phyloP scores from a whole-genome alignment of 192 early-diverging fungal genomes.

The Glomus cerebriforme region DNA sequence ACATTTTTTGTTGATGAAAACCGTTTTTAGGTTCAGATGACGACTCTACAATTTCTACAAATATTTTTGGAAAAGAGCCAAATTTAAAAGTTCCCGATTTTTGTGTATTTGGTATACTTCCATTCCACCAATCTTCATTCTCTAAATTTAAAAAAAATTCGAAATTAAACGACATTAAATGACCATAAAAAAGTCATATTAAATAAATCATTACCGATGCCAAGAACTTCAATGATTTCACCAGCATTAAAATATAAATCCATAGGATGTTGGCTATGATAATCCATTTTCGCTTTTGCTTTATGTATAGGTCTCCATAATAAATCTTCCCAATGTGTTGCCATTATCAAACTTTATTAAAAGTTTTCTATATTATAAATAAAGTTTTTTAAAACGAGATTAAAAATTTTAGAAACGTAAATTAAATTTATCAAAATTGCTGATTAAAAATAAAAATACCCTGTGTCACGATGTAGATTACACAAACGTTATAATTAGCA shows the following conservation, averaged over 20 bases:
- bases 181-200: neutral
- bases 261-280: constrained; percentile 38
- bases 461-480: too few species aligned
- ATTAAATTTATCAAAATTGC: too few species aligned
- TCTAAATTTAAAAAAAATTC: constrained; percentile 2
- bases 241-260: constrained; percentile 38
- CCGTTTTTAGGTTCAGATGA: neutral
- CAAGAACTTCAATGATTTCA: constrained; percentile 37
- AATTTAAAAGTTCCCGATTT: neutral
- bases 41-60: constrained; percentile 19
- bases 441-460: too few species aligned
- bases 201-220: constrained; percentile 22
- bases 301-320: constrained; percentile 35
- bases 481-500: too few species aligned
- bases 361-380: too few species aligned
- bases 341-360: too few species aligned
- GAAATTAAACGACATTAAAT: neutral
- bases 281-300: constrained; percentile 30
- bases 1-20: neutral
- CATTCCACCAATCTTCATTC: constrained; percentile 34
- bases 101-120: constrained; percentile 6
- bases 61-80: constrained; percentile 29
- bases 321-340: constrained; percentile 16
- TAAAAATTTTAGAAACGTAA: too few species aligned
- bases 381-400: too few species aligned